These are phyloP conservation scores for Talaromyces pinophilus DNA, from an alignment of 2,329 filamentous ascomycete genomes.

Conservation along the genomic window DNA sequence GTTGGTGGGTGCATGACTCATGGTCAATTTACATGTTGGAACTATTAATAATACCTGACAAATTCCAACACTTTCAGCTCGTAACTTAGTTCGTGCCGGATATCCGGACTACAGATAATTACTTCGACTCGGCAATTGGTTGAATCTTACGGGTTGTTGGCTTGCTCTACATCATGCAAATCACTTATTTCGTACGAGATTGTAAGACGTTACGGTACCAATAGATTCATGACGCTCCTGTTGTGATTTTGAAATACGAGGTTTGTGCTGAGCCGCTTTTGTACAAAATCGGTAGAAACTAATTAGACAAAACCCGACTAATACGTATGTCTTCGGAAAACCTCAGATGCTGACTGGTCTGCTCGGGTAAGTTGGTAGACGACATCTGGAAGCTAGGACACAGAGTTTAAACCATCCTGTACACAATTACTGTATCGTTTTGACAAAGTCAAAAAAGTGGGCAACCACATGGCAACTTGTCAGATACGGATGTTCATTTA, in stretches of 20 bases:
- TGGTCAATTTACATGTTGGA: background rate
- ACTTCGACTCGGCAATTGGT: background rate
- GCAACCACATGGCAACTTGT: constrained; percentile 13
- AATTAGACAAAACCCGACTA: background rate
- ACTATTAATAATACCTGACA: background rate
- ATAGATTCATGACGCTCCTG: background rate
- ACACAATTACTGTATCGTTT: too few relatives aligned
- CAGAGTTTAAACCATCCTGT: background rate
- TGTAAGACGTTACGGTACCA: background rate
- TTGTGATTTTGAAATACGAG: background rate
- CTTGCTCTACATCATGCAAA: background rate
- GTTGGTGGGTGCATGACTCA: background rate
- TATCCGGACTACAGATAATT: background rate
- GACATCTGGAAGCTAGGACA: background rate
- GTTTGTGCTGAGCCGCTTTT: background rate
- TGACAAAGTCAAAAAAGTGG: constrained; percentile 14
- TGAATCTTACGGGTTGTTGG: background rate
- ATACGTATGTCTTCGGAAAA: background rate
- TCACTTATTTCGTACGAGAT: background rate
- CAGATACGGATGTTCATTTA: background rate
- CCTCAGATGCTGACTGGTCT: background rate
- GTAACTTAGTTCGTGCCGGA: background rate
- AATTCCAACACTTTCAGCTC: background rate
- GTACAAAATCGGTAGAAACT: background rate
- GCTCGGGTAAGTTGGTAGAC: background rate